Conservation (phyloP, 305 asterid genomes). For the Rubia peregrina region DNA sequence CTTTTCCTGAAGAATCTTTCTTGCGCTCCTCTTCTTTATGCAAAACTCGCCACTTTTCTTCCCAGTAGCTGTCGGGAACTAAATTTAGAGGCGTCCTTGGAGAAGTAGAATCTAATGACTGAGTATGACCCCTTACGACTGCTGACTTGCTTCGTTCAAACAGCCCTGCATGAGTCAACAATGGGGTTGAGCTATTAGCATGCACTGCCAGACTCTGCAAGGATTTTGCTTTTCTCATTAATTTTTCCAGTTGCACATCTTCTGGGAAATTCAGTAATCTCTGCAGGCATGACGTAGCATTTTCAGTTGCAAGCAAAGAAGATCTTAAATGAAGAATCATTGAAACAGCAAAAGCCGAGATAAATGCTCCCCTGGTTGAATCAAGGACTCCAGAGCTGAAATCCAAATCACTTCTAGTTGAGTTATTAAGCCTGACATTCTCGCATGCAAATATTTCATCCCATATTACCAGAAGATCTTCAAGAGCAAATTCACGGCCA, state of each 20-base stretch:
- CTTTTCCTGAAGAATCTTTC: constrained; percentile 26
- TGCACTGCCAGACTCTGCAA: constrained; percentile 61
- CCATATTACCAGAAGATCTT: constrained; percentile 75
- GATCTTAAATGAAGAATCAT: constrained; percentile 79
- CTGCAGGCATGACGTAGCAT: constrained; percentile 81
- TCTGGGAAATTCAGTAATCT: constrained; percentile 78
- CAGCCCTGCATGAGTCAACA: constrained; percentile 34
- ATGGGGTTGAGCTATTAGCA: constrained; percentile 43
- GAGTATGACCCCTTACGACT: constrained; percentile 50
- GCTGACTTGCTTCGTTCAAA: constrained; percentile 39
- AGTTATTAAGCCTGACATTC: constrained; percentile 35
- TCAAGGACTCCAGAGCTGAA: constrained; percentile 49
- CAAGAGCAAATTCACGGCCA: constrained; percentile 93
- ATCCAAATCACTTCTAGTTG: constrained; percentile 30
- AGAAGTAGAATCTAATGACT: constrained; percentile 53
- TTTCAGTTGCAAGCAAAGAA: constrained; percentile 87
- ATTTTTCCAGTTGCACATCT: constrained; percentile 50
- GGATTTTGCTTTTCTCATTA: constrained; percentile 66
- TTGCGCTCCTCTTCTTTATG: constrained; percentile 65
- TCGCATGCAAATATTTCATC: constrained; percentile 75
- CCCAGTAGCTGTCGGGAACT: constrained; percentile 91
- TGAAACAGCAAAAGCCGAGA: constrained; percentile 86
- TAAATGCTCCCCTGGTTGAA: constrained; percentile 84
- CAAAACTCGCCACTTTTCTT: constrained; percentile 88
- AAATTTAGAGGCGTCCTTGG: constrained; percentile 51